Evolutionary conservation across 192 early-diverging fungal genomes (phyloP).

Genomic region (Coemansia sp.): DNA sequence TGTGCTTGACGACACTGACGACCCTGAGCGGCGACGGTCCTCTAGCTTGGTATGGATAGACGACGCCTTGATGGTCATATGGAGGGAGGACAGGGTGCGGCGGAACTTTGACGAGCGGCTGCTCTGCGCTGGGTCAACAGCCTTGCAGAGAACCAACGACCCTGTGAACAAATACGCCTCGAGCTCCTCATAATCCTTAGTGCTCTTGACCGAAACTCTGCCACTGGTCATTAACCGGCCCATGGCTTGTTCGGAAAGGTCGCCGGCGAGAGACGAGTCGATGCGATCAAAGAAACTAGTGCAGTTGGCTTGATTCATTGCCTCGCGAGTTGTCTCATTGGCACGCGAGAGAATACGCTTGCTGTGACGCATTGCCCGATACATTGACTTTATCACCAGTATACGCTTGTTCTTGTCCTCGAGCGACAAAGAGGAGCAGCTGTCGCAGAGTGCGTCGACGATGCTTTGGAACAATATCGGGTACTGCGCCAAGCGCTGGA

Average conservation of each 20-base stretch:
- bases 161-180: constrained; percentile 44
- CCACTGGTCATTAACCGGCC: constrained; percentile 35
- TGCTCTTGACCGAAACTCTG: constrained; percentile 16
- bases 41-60: constrained; percentile 4
- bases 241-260: constrained; percentile 3
- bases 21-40: constrained; percentile 29
- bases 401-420: constrained; percentile 17
- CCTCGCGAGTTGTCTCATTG: constrained; percentile 52
- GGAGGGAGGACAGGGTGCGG: constrained; percentile 50
- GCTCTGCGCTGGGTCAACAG: neutral
- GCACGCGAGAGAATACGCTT: constrained; percentile 42
- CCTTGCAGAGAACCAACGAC: constrained; percentile 29
- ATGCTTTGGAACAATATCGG: constrained; percentile 51
- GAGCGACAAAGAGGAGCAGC: constrained; percentile 1
- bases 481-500: constrained; percentile 56
- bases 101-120: constrained; percentile 22
- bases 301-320: constrained; percentile 25
- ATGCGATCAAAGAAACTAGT: constrained; percentile 40
- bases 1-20: constrained; percentile 40
- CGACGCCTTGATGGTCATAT: constrained; percentile 26
- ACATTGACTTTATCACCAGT: constrained; percentile 26
- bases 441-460: constrained; percentile 30
- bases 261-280: neutral
- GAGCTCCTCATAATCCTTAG: constrained; percentile 18
- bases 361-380: constrained; percentile 40